These are phyloP conservation scores for Malbranchea cinnamomea DNA, from an alignment of 2,329 filamentous ascomycete species.

Conservation along the genomic window DNA sequence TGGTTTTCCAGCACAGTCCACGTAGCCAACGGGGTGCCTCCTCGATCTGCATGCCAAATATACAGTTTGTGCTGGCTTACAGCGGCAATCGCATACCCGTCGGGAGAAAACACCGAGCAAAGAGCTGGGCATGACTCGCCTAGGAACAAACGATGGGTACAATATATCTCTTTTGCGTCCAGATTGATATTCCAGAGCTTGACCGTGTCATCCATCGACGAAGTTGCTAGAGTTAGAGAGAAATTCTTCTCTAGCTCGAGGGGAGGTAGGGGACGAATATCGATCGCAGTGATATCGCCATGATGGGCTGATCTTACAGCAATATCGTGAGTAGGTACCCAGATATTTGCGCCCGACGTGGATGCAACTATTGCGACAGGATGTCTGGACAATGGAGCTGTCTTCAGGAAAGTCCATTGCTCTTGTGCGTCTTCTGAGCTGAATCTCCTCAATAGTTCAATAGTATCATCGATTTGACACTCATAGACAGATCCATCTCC, in stretches of 20 bases:
- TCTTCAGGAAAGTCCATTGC: constrained; percentile 29
- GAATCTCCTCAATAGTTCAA: constrained; percentile 23
- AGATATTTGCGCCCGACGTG: constrained; percentile 23
- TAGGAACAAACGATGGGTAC: constrained; percentile 23
- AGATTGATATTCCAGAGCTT: constrained; percentile 31
- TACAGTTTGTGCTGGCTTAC: constrained; percentile 29
- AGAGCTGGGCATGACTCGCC: constrained; percentile 24
- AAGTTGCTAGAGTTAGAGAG: constrained; percentile 27
- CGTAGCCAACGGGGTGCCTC: constrained; percentile 27
- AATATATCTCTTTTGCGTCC: constrained; percentile 21
- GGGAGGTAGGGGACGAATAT: constrained; percentile 23
- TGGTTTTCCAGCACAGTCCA: constrained; percentile 21
- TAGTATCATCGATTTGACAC: constrained; percentile 23
- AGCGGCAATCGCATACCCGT: constrained; percentile 32
- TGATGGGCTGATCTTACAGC: constrained; percentile 25
- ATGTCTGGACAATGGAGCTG: constrained; percentile 15
- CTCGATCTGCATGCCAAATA: constrained; percentile 34
- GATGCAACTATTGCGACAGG: constrained; percentile 27
- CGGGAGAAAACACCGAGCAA: constrained; percentile 30
- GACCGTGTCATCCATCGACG: constrained; percentile 30
- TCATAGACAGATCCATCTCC: constrained; percentile 27
- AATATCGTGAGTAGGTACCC: constrained; percentile 32
- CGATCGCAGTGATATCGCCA: constrained; percentile 29
- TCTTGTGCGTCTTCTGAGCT: constrained; percentile 16
- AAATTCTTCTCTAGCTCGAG: constrained; percentile 14